These are phyloP conservation scores for Rhytidiadelphus loreus DNA, from an alignment of 225 moss, liverwort and hornwort genomes.

Conservation along the genomic window DNA sequence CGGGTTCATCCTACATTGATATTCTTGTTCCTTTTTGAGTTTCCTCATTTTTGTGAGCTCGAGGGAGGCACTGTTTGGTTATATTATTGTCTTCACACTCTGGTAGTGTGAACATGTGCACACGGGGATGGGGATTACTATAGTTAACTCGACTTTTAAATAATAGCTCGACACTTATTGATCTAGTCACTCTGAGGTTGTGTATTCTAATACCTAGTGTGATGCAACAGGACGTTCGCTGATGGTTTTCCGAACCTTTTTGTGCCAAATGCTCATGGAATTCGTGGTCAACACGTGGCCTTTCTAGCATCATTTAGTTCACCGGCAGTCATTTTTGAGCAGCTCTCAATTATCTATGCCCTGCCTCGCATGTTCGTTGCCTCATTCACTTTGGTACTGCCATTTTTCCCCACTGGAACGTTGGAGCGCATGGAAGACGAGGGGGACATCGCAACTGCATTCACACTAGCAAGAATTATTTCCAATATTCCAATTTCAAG, in stretches of 20 bases:
- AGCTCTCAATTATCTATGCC: constrained; percentile 93
- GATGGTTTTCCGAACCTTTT: constrained; percentile 97
- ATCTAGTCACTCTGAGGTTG: not conserved
- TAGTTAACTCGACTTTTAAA: not conserved
- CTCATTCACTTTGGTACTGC: constrained; percentile 91
- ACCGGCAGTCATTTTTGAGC: constrained; percentile 86
- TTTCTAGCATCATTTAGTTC: constrained; percentile 92
- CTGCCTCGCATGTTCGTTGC: constrained; percentile 96
- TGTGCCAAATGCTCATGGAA: constrained; percentile 96
- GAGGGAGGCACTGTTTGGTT: not conserved
- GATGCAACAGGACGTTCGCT: constrained; percentile 67
- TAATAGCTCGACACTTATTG: not conserved
- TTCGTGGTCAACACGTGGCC: constrained; percentile 94
- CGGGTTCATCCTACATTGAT: not conserved
- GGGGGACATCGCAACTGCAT: constrained; percentile 96
- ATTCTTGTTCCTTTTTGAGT: not conserved
- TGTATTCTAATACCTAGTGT: not conserved
- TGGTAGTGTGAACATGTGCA: not conserved
- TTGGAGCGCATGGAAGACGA: constrained; percentile 99
- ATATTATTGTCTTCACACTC: not conserved
- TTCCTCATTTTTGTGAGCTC: not conserved
- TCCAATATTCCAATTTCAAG: constrained; percentile 97
- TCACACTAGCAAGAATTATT: constrained; percentile 80
- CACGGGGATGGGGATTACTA: not conserved
- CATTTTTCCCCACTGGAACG: constrained; percentile 96